Base-by-base conservation (phyloP, 306 rosid genomes). In the Prunus armeniaca region DNA sequence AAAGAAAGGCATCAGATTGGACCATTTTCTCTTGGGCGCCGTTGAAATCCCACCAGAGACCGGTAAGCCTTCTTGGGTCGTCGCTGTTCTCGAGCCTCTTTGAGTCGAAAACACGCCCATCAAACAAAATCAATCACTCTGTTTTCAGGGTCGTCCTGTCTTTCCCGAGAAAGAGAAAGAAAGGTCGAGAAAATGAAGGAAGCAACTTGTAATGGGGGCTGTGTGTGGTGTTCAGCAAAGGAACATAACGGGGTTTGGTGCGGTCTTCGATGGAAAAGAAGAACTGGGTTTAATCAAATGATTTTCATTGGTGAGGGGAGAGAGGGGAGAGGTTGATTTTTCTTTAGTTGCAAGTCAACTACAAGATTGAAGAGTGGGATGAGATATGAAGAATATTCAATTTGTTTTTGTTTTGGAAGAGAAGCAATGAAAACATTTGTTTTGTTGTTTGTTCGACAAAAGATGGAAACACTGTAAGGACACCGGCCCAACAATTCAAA, bases 71-170 rank as follows among this genome's bases (percentile, higher is more conserved):
- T 88, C 93, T 12, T 56, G 88, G 54, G 80, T 77, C 75, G 83
- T 58, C 80, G 84, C 84, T 20, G 91, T 55, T 89, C 91, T 89
- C 24, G 85, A 80, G 72, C 92, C 88, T 86, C 98, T 86, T 25
- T 57, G 90, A 78, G 82, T 84, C 61, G 84, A 66, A 34, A 83
- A 74, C 58, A 84, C 73, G 74, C 89, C 95, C 99, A 87, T 90
- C 79, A 78, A 64, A 73, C 2, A 12, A 64, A 77, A 75, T 46
- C 38, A 27, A 13, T 32, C 57, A 4, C 68, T 58, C 3, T 28
- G 30, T 62, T 76, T 28, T 67, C 8, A 8, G 67, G 41, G 25
- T 74, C 49, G 2, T 34, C 43, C 75, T 68, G 24, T 32, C 13
- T 72, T 69, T 47, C 41, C 78, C 75, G 50, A 62, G 10, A 82